phyloP scores from a whole-genome alignment of 176 grass and related monocot genomes.

The Hsuehochloa calcarea region DNA sequence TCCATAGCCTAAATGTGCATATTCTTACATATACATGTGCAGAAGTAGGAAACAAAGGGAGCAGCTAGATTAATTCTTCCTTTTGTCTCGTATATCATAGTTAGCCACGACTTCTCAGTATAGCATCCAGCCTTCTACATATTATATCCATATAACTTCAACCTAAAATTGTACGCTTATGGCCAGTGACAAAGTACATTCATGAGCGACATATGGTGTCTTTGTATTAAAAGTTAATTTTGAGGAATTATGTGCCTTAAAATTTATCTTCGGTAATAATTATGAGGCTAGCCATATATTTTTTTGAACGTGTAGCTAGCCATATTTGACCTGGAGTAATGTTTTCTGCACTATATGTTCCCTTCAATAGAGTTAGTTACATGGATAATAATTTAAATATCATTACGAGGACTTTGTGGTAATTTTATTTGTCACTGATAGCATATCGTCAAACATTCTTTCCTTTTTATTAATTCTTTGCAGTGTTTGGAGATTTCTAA shows the following conservation, averaged over 20 bases:
- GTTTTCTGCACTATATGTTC: conserved; percentile 11
- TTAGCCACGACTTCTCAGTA: too few relatives aligned
- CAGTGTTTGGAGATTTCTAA: not conserved
- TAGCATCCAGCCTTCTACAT: too few relatives aligned
- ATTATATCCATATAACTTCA: not conserved
- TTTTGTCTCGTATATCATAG: too few relatives aligned
- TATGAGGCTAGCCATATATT: not conserved
- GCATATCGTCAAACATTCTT: not conserved
- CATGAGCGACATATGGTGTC: not conserved
- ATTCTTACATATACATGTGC: too few relatives aligned
- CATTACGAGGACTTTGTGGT: not conserved
- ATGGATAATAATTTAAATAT: not conserved
- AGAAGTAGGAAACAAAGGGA: too few relatives aligned
- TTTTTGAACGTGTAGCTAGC: not conserved
- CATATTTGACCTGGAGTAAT: not conserved
- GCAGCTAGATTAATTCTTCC: too few relatives aligned
- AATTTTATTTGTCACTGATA: conserved; percentile 3
- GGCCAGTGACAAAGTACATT: not conserved
- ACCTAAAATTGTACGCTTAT: not conserved
- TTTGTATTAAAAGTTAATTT: not conserved
- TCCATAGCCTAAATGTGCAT: too few relatives aligned
- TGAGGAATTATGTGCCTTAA: not conserved
- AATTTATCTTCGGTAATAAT: not conserved
- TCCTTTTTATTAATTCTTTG: not conserved
- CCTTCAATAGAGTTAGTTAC: not conserved